Evolutionary conservation across 169 alveolate genomes (phyloP), one percentile per base, ranked within the genome.

Genomic region (Plasmodium coatneyi): DNA sequence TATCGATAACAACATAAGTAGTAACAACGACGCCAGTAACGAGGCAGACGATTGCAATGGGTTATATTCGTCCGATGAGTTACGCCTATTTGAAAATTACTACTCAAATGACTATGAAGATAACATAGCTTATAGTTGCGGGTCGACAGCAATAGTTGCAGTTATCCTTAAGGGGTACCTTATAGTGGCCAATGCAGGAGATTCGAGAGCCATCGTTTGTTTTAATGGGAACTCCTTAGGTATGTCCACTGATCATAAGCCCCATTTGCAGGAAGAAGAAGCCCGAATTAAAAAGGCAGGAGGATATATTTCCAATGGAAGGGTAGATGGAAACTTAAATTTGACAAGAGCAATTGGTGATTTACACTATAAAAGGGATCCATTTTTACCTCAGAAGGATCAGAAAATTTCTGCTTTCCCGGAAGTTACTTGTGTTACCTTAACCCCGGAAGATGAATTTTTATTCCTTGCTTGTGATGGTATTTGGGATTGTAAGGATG

Each of bases 401-500:
- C 99, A 98, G 92, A 96, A 98, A 92, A 98, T 99, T 49, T 98
- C 98, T 4, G 99, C 99, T 14, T 92, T 94, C 83, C 99, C 99
- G 12, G 99, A 99, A 76, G 97, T 98, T 32, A 92, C 97, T 32
- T 96, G 96, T 10, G 96, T 96, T 76, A 96, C 97, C 12, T 92
- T 98, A 74, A 95, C 97, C 0, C 93, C 92, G 10, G 97, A 97
- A 32, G 99, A 98, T 89, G 99, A 98, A 93, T 99, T 99, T 95
- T 95, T 99, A 66, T 96, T 99, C 41, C 97, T 99, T 84, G 99
- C 99, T n/a, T 99, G 99, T 97, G 99, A 99, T 96, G 99, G 99
- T 10, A 98, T 99, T 22, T 99, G 99, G 99, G 99, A 99, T 95
- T 98, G 99, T 83, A 95, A 98, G 46, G 97, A 97, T 71, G 97